Conservation (phyloP, 2,329 filamentous ascomycete genomes). For the Blastomyces emzantsi region DNA sequence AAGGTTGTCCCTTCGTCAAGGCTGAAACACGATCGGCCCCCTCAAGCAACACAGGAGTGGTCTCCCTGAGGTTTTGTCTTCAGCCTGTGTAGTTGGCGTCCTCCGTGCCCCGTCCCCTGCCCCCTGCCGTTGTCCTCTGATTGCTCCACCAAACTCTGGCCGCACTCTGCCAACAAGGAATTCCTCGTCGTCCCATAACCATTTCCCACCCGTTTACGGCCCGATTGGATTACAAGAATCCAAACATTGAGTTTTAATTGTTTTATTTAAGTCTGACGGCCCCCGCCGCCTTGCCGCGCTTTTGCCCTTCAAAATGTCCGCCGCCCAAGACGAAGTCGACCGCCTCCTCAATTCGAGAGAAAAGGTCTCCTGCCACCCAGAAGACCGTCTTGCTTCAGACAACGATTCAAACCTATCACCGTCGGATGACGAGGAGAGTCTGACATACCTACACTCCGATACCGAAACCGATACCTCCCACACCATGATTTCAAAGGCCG, state of each 20-base stretch:
- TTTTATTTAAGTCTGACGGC: conserved; percentile 6
- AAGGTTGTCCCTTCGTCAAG: not conserved
- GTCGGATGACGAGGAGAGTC: conserved; percentile 26
- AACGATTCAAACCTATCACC: conserved; percentile 15
- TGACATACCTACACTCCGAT: conserved; percentile 16
- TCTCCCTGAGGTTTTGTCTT: not conserved
- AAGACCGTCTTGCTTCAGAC: conserved; percentile 29
- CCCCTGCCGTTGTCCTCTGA: not conserved
- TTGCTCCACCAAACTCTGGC: not conserved
- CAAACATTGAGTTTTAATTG: not conserved
- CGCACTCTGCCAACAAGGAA: not conserved
- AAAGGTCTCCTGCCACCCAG: conserved; percentile 32
- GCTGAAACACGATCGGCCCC: conserved; percentile 11
- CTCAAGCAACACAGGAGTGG: not conserved
- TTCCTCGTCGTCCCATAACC: not conserved
- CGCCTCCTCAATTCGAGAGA: conserved; percentile 33
- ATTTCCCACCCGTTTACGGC: not conserved
- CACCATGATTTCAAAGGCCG: conserved; percentile 32
- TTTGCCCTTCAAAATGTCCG: conserved; percentile 14
- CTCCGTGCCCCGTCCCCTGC: not conserved
- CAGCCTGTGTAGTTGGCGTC: not conserved
- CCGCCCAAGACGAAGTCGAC: conserved; percentile 41
- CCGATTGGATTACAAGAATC: not conserved
- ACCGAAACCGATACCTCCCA: conserved; percentile 12
- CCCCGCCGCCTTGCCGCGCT: not conserved